Evolutionary conservation across 179 eudicot species (phyloP).

Genomic region (Silene vulgaris): DNA sequence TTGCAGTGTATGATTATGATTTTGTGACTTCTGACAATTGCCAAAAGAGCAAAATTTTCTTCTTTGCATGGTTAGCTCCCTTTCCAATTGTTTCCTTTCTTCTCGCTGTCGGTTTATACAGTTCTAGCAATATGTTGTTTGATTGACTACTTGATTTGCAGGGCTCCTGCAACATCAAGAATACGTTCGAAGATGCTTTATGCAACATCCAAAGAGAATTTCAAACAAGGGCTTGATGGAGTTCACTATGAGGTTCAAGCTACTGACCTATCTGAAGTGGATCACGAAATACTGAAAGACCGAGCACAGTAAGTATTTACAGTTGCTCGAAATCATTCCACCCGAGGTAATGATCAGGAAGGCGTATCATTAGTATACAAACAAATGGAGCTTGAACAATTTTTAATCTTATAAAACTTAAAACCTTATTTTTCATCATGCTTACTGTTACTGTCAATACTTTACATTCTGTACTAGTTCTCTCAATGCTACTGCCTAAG

Average conservation of each 20-base stretch:
- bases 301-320: conserved; percentile 35
- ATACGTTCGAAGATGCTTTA: conserved; percentile 74
- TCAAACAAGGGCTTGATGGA: conserved; percentile 63
- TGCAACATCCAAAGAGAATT: conserved; percentile 63
- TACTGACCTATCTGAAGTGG: conserved; percentile 72
- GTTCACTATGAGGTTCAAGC: conserved; percentile 78
- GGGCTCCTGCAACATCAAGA: conserved; percentile 61
- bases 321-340: too few species aligned
- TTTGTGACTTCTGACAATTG: conserved; percentile 46
- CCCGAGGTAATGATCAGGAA: conserved; percentile 9
- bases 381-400: not conserved
- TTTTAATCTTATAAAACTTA: too few species aligned
- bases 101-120: too few species aligned
- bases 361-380: not conserved
- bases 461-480: not conserved
- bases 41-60: conserved; percentile 53
- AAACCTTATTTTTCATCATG: too few species aligned
- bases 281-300: conserved; percentile 57
- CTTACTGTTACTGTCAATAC: not conserved
- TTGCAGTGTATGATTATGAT: conserved; percentile 41
- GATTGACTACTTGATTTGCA: conserved; percentile 21
- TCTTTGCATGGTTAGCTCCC: conserved; percentile 43
- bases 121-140: too few species aligned
- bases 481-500: too few species aligned
- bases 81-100: not conserved